These are phyloP conservation scores for Daldinia caldariorum DNA, from an alignment of 495 filamentous ascomycete genomes.

Conservation along the genomic window DNA sequence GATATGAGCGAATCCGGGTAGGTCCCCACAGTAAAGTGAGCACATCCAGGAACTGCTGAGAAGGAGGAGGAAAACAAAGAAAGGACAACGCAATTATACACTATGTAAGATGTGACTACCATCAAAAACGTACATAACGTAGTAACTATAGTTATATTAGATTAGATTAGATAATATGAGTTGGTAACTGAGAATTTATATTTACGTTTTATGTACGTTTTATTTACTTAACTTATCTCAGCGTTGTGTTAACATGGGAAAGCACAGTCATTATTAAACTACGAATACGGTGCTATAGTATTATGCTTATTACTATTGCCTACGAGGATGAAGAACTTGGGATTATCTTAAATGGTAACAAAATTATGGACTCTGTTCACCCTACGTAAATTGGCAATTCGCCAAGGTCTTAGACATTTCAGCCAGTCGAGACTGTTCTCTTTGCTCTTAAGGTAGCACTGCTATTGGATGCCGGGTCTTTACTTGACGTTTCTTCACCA, in stretches of 20 bases:
- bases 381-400: slow-evolving; percentile 15
- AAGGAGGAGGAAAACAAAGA: neutral
- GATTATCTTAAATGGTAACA: slow-evolving; percentile 1
- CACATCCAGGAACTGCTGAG: slow-evolving; percentile 10
- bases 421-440: slow-evolving; percentile 8
- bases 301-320: slow-evolving; percentile 1
- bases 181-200: neutral
- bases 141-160: no score
- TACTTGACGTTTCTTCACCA: slow-evolving; percentile 13
- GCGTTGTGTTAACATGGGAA: neutral
- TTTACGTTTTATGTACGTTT: neutral
- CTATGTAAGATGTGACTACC: neutral
- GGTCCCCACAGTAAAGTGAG: slow-evolving; percentile 28
- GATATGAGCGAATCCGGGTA: slow-evolving; percentile 33
- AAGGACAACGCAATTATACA: neutral
- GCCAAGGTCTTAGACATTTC: slow-evolving; percentile 34
- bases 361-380: slow-evolving; percentile 4
- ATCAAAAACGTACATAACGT: neutral
- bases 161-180: neutral
- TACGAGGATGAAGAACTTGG: neutral
- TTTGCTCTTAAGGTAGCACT: neutral
- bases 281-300: slow-evolving; percentile 1
- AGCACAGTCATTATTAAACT: neutral
- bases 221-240: neutral
- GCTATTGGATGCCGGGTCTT: neutral